Percentiles rank a stretch among this genome's conserved stretches.
Conservation (phyloP, 2,329 filamentous ascomycete genomes). For the Fusarium musae region DNA sequence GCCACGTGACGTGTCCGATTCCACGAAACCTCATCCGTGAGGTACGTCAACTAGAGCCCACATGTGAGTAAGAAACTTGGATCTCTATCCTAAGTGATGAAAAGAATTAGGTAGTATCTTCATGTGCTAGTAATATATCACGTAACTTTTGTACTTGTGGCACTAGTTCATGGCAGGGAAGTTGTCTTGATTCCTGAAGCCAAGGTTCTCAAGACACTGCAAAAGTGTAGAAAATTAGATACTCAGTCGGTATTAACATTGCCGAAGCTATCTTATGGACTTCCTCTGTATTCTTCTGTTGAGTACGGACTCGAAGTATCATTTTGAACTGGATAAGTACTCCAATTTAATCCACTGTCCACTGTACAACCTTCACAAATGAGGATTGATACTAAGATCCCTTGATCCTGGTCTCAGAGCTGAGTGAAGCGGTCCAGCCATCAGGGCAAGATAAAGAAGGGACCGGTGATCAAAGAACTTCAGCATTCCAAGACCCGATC, state of each 20-base stretch:
- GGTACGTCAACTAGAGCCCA: no score
- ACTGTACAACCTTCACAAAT: neutral
- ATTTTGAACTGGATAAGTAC: neutral
- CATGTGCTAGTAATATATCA: no score
- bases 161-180: no score
- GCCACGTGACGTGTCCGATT: neutral
- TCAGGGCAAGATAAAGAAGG: neutral
- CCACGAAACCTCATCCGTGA: neutral
- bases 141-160: no score
- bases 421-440: neutral
- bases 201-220: no score
- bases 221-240: no score
- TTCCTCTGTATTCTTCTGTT: no score
- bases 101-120: neutral
- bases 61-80: neutral
- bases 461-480: neutral
- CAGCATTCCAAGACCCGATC: neutral
- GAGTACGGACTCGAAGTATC: no score
- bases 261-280: no score
- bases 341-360: neutral
- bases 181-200: no score
- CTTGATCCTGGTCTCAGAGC: neutral
- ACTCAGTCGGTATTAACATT: no score
- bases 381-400: neutral
- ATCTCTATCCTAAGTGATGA: neutral